A percentile compares a stretch with the other conserved stretches of the same genome.
Evolutionary conservation across 2,329 filamentous ascomycete genomes (phyloP).

Genomic region (Calonectria naviculata): DNA sequence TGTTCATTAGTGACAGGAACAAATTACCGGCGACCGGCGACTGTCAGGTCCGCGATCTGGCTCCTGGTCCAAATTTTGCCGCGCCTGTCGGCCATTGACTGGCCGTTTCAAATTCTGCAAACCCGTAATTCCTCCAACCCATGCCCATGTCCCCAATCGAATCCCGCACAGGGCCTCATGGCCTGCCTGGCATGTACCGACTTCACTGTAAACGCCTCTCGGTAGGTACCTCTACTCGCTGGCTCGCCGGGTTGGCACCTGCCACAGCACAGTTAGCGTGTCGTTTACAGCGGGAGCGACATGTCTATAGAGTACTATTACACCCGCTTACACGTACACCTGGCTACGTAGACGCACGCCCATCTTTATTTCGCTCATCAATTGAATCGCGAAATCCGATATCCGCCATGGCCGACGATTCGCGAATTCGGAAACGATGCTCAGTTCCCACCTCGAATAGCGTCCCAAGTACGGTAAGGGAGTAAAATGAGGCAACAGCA

Average conservation of each 20-base stretch:
- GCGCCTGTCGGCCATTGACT: slow-evolving; percentile 28
- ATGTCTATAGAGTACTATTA: neutral
- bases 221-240: neutral
- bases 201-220: neutral
- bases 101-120: slow-evolving; percentile 6
- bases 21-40: slow-evolving; percentile 14
- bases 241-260: neutral
- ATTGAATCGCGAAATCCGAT: slow-evolving; percentile 8
- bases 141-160: slow-evolving; percentile 24
- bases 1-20: neutral
- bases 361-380: slow-evolving; percentile 4
- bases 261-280: neutral
- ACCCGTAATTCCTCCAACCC: slow-evolving; percentile 14
- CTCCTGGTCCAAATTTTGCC: slow-evolving; percentile 17
- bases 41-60: slow-evolving; percentile 9
- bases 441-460: slow-evolving; percentile 9
- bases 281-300: neutral
- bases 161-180: neutral
- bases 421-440: slow-evolving; percentile 13
- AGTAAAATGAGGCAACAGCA: slow-evolving; percentile 8
- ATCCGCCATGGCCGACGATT: slow-evolving; percentile 4
- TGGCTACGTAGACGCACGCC: neutral
- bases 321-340: neutral
- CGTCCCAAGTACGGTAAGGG: slow-evolving; percentile 9
- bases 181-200: neutral